Evolutionary conservation across 495 filamentous ascomycete genomes (phyloP).

Genomic region (Sordaria brevicollis): DNA sequence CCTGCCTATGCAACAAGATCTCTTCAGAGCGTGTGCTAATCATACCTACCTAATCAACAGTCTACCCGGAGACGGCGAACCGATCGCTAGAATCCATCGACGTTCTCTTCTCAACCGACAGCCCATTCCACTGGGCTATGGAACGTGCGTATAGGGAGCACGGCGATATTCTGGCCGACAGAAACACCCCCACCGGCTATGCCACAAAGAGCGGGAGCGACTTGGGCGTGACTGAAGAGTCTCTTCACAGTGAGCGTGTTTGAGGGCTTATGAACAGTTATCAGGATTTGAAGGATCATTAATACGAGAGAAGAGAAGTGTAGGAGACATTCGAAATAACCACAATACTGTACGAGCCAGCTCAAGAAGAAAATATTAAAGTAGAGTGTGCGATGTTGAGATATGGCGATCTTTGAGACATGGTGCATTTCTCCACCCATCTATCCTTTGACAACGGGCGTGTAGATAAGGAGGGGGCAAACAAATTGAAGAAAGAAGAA

Average conservation of each 20-base stretch:
- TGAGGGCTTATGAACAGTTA: neutral
- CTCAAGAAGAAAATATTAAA: no score
- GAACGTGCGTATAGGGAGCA: conserved; percentile 7
- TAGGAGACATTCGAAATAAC: neutral
- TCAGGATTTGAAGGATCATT: neutral
- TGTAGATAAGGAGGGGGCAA: no score
- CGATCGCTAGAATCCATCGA: conserved; percentile 67
- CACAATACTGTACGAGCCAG: neutral
- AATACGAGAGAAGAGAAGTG: neutral
- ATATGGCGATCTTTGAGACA: no score
- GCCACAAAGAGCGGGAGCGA: neutral
- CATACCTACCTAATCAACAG: neutral
- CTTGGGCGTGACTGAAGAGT: neutral
- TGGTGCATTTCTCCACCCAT: no score
- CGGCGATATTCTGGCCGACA: conserved; percentile 1
- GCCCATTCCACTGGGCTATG: conserved; percentile 9
- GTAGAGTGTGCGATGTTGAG: no score
- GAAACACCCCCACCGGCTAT: neutral
- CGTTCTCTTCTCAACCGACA: conserved; percentile 42
- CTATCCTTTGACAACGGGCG: no score
- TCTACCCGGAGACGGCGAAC: conserved; percentile 64
- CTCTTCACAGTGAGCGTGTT: neutral
- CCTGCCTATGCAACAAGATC: neutral
- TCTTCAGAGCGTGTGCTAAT: conserved; percentile 3
- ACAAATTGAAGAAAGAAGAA: no score